Evolutionary conservation across 2,329 filamentous ascomycete genomes (phyloP).

Genomic region (Aspergillus sp.): DNA sequence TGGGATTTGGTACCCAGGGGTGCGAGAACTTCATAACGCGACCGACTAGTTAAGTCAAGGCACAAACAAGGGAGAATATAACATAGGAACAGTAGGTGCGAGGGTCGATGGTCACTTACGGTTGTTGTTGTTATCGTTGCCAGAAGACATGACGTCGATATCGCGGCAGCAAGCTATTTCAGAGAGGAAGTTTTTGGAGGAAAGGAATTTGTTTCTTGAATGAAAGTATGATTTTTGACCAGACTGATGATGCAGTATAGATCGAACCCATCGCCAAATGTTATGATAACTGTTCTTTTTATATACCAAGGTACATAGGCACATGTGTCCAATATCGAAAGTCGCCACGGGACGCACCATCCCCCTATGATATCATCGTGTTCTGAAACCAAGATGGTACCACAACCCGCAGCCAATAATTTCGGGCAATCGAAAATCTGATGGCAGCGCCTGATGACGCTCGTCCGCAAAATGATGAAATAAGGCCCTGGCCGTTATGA

Average conservation of each 20-base stretch:
- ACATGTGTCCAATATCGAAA: background rate
- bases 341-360: slow-evolving; percentile 5
- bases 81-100: background rate
- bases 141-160: background rate
- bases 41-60: background rate
- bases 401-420: background rate
- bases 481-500: background rate
- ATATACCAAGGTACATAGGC: background rate
- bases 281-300: background rate
- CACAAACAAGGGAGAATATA: background rate
- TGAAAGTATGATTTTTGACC: background rate
- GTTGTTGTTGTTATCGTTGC: slow-evolving; percentile 7
- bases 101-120: background rate
- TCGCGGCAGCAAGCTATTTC: background rate
- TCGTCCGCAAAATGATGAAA: slow-evolving; percentile 4
- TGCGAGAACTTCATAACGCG: background rate
- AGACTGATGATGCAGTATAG: background rate
- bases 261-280: too few relatives aligned
- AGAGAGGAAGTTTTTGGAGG: background rate
- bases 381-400: background rate
- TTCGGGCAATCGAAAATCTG: background rate
- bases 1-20: background rate
- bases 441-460: background rate
- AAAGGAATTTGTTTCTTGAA: background rate
- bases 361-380: slow-evolving; percentile 8